Evolutionary conservation across 2,329 filamentous ascomycete genomes (phyloP).

Genomic region (Epichloe scottii): DNA sequence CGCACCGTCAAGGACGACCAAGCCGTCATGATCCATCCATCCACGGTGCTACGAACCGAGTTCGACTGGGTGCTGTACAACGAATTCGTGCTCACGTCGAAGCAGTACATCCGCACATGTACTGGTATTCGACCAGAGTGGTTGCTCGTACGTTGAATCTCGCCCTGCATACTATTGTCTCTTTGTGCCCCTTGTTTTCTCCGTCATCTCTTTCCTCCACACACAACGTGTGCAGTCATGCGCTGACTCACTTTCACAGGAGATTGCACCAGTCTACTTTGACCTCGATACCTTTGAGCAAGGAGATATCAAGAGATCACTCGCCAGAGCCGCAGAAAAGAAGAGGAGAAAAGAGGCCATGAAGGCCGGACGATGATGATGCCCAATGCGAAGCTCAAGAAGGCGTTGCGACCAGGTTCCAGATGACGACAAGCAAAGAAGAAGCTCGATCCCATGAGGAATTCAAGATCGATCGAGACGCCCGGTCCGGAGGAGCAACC

Average conservation of each 20-base stretch:
- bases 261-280: slow-evolving; percentile 90
- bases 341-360: slow-evolving; percentile 46
- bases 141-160: slow-evolving; percentile 55
- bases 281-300: slow-evolving; percentile 73
- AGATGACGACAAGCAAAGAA: background rate
- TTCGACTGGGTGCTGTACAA: slow-evolving; percentile 98
- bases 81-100: slow-evolving; percentile 93
- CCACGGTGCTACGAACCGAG: slow-evolving; percentile 76
- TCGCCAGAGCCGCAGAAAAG: slow-evolving; percentile 46
- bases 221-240: background rate
- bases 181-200: background rate
- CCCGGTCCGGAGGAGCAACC: background rate
- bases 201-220: background rate
- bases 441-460: background rate
- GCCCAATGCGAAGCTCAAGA: background rate
- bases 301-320: slow-evolving; percentile 67
- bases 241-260: slow-evolving; percentile 35
- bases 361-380: slow-evolving; percentile 31
- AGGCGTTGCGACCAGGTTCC: background rate
- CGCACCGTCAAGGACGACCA: slow-evolving; percentile 95
- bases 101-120: slow-evolving; percentile 94
- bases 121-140: slow-evolving; percentile 89
- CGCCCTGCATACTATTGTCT: background rate
- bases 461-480: background rate
- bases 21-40: slow-evolving; percentile 83